A percentile compares a stretch with the other conserved stretches of the same genome.
Evolutionary conservation across 2,329 filamentous ascomycete species (phyloP).

Genomic region (Scortechinia acanthostroma): DNA sequence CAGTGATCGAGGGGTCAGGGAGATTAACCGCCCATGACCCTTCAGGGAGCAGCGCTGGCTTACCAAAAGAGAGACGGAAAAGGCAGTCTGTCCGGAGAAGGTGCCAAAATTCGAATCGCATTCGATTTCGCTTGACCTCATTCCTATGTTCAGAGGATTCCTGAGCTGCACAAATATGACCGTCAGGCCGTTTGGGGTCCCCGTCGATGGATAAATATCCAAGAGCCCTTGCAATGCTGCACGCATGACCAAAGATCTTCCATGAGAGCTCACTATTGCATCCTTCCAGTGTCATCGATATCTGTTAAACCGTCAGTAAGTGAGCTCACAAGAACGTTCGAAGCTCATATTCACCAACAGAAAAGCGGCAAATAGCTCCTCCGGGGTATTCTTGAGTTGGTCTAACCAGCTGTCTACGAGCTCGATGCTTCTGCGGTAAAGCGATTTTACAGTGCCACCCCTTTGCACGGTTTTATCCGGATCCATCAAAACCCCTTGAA

Average conservation of each 20-base stretch:
- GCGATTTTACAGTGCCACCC: not conserved
- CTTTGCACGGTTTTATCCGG: not conserved
- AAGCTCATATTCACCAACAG: not conserved
- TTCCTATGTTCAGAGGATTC: not conserved
- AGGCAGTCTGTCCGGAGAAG: not conserved
- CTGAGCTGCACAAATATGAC: too few relatives aligned
- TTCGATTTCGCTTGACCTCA: not conserved
- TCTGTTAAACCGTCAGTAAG: not conserved
- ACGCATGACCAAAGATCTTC: not conserved
- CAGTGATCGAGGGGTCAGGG: not conserved
- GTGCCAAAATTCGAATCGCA: not conserved
- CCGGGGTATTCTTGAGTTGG: not conserved
- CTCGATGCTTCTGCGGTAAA: not conserved
- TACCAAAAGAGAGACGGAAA: not conserved
- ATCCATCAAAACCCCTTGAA: not conserved
- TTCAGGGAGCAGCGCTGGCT: not conserved
- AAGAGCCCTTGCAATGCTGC: not conserved
- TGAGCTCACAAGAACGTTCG: too few relatives aligned
- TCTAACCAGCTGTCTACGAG: not conserved
- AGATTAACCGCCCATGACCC: not conserved
- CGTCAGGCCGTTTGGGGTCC: too few relatives aligned
- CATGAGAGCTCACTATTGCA: conserved; percentile 1
- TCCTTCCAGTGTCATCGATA: not conserved
- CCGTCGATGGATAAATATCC: not conserved
- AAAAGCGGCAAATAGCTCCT: not conserved